A percentile compares a stretch with the other conserved stretches of the same genome.
These are phyloP conservation scores for Spinacia oleracea DNA, from an alignment of 179 eudicot species.

Conservation along the genomic window DNA sequence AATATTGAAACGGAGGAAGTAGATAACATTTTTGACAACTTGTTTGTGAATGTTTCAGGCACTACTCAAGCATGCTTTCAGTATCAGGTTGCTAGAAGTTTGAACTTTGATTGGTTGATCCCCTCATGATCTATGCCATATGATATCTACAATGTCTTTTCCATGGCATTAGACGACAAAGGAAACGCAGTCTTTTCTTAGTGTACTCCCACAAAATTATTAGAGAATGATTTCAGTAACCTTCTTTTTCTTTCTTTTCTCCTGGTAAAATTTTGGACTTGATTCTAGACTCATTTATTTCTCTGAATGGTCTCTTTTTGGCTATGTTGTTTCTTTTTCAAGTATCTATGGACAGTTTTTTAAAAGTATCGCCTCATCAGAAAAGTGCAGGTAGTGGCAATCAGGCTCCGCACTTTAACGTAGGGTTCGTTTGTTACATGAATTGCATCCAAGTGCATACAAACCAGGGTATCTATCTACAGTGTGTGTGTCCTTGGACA, in stretches of 20 bases:
- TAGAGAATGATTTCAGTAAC: background rate
- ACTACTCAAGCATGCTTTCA: constrained; percentile 8
- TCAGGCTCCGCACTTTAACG: background rate
- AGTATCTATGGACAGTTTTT: constrained; percentile 5
- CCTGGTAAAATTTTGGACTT: background rate
- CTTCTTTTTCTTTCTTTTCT: background rate
- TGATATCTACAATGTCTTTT: background rate
- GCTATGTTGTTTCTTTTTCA: background rate
- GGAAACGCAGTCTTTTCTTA: background rate
- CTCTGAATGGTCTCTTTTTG: background rate
- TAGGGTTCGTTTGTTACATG: background rate
- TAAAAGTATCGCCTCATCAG: background rate
- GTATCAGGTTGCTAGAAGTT: constrained; percentile 5
- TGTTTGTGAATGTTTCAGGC: constrained; percentile 1
- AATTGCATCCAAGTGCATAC: too few species aligned
- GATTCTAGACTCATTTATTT: background rate
- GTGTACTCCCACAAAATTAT: background rate
- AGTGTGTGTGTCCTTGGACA: background rate
- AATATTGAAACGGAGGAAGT: too few species aligned
- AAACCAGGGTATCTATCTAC: background rate
- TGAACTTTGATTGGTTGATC: constrained; percentile 9
- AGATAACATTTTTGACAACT: background rate
- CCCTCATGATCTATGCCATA: background rate
- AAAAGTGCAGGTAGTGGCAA: background rate
- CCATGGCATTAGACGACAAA: background rate